Evolutionary conservation across 2,329 filamentous ascomycete species (phyloP), one percentile per base, ranked within the genome.

Genomic region (Geosmithia morbida): DNA sequence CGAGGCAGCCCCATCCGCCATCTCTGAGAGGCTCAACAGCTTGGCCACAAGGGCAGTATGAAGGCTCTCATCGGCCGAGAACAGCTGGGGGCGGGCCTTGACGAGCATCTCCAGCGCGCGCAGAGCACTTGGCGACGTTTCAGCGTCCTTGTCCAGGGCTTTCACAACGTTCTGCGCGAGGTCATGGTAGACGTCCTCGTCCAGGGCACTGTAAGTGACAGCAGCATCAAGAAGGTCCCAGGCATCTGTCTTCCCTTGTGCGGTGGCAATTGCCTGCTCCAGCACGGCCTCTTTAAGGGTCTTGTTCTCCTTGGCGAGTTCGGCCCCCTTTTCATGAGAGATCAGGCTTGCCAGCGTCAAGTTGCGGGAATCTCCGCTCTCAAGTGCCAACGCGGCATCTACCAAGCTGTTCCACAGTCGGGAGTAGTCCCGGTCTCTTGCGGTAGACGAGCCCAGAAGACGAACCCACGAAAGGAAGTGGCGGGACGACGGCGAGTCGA

Each of bases 391-490:
- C 2, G 75, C 58, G 2, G 61, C 59, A 5, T 64, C 56, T 0
- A 70, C 57, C 55, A 74, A 70, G 0, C 59, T 54, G 20, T 58
- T 61, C 73, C 74, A 79, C 1, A 71, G 60, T 1, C 53, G 40
- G 22, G 44, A 22, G 39, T 41, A 40, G 17, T n/a, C 44, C 10
- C 44, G 40, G 2, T 33, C 40, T 6, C 40, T 16, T 41, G 30
- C 11, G 33, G 33, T 11, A 13, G 68, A 65, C 29, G 66, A 59
- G 1, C 73, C 71, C 41, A 81, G 66, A 1, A 73, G 61, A 44
- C 80, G 73, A 0, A 94, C 66, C 11, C 80, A 77, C 0, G 80
- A 75, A 7, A 88, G 66, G 0, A 95, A 61, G 46, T 81, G 74
- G 2, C 74, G 62, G 0, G 78, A 76, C 1, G 87, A 89, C 0